Evolutionary conservation across 805 yeast genomes (phyloP).

Genomic region (Candida methanosorbosa): DNA sequence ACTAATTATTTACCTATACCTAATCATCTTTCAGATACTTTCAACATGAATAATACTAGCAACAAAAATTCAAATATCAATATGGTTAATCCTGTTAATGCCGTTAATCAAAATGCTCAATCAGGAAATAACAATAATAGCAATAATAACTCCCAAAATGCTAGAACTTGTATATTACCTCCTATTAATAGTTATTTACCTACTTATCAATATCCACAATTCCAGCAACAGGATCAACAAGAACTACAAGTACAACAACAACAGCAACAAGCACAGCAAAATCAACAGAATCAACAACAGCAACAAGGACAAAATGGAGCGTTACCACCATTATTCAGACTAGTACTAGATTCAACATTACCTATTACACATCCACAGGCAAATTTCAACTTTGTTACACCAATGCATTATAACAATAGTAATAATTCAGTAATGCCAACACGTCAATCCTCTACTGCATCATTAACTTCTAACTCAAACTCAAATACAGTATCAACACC

Average conservation of each 20-base stretch:
- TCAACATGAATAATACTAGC: too few species aligned
- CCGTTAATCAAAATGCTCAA: too few species aligned
- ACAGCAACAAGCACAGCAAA: constrained; percentile 1
- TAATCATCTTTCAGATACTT: too few species aligned
- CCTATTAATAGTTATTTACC: neutral
- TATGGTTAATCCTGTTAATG: too few species aligned
- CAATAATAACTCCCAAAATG: too few species aligned
- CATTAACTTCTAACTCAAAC: neutral
- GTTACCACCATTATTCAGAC: constrained; percentile 17
- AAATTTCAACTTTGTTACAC: neutral
- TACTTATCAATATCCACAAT: neutral
- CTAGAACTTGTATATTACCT: constrained; percentile 1
- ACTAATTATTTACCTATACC: too few species aligned
- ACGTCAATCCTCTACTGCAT: neutral
- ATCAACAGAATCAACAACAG: constrained; percentile 5
- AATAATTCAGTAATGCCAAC: neutral
- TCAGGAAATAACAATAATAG: too few species aligned
- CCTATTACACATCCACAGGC: constrained; percentile 8
- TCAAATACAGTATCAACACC: constrained; percentile 1
- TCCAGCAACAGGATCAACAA: neutral
- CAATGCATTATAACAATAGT: neutral
- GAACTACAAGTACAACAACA: neutral
- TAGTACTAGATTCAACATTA: constrained; percentile 16
- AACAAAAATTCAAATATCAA: too few species aligned
- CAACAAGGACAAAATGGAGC: constrained; percentile 2